A percentile compares a stretch with the other conserved stretches of the same genome.
Evolutionary conservation across 2,329 filamentous ascomycete species (phyloP).

Genomic region (Mollisia scopiformis): DNA sequence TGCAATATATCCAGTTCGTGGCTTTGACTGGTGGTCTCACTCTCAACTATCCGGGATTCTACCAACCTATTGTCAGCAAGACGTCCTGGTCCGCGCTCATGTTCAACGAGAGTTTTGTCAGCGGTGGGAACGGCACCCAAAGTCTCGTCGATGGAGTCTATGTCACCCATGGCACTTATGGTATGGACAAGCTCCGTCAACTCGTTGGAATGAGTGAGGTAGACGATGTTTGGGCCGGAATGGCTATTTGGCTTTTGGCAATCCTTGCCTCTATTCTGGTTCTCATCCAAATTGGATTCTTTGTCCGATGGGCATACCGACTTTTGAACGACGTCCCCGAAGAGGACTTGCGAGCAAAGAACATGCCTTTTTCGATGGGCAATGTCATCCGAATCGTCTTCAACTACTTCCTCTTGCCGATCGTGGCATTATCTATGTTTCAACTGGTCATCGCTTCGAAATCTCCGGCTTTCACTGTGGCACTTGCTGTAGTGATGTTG

Average conservation of each 20-base stretch:
- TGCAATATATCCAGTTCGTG: constrained; percentile 96
- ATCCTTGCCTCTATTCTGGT: constrained; percentile 71
- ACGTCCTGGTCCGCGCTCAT: constrained; percentile 87
- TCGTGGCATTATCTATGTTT: constrained; percentile 86
- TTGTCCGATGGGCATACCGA: constrained; percentile 75
- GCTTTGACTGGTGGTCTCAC: constrained; percentile 85
- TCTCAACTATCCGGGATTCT: constrained; percentile 90
- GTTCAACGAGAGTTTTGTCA: constrained; percentile 91
- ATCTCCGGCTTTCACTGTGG: constrained; percentile 73
- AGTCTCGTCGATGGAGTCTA: constrained; percentile 87
- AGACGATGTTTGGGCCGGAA: constrained; percentile 88
- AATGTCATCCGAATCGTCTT: constrained; percentile 85
- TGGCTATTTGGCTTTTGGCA: constrained; percentile 87
- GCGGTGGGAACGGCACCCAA: constrained; percentile 64
- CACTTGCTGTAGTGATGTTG: constrained; percentile 74
- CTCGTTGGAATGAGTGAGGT: constrained; percentile 77
- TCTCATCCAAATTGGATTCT: constrained; percentile 77
- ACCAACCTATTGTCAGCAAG: constrained; percentile 87
- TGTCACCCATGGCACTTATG: constrained; percentile 74
- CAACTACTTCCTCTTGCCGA: constrained; percentile 88
- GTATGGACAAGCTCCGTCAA: constrained; percentile 78
- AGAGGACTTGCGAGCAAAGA: constrained; percentile 89
- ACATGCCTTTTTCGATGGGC: constrained; percentile 82
- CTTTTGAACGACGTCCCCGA: constrained; percentile 72
- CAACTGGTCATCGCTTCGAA: constrained; percentile 77